Evolutionary conservation across 306 rosid genomes (phyloP).

Genomic region (Phaseolus lunatus): DNA sequence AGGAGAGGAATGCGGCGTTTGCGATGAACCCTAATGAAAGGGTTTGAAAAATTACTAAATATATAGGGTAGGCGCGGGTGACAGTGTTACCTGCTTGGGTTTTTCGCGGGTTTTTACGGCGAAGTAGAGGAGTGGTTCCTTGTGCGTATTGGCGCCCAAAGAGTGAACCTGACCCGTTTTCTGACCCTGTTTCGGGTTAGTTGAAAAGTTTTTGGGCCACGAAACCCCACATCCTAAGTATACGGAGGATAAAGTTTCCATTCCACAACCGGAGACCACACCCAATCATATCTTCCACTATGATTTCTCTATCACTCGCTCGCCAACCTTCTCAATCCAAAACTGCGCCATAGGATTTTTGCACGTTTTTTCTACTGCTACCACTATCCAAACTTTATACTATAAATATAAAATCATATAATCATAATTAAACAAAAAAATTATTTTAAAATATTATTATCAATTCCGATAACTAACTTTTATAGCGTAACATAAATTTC

Average conservation of each 20-base stretch:
- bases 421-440: too few species aligned
- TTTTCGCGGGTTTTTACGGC: constrained; percentile 66
- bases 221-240: constrained; percentile 25
- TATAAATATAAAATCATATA: too few species aligned
- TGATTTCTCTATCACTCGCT: too few species aligned
- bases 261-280: background rate
- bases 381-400: too few species aligned
- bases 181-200: background rate
- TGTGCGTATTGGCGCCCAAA: constrained; percentile 4
- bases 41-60: background rate
- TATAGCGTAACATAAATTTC: too few species aligned
- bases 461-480: too few species aligned
- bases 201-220: constrained; percentile 16
- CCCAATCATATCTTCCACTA: constrained; percentile 34
- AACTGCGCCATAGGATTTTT: background rate
- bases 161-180: background rate
- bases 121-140: background rate
- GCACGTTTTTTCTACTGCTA: background rate
- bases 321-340: background rate
- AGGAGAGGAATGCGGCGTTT: constrained; percentile 41
- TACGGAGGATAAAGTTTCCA: constrained; percentile 20
- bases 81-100: constrained; percentile 27
- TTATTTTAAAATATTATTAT: too few species aligned
- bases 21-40: constrained; percentile 47
- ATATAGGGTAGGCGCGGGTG: constrained; percentile 19